Conservation (phyloP, 257 asterid genomes). For the Echium plantagineum region DNA sequence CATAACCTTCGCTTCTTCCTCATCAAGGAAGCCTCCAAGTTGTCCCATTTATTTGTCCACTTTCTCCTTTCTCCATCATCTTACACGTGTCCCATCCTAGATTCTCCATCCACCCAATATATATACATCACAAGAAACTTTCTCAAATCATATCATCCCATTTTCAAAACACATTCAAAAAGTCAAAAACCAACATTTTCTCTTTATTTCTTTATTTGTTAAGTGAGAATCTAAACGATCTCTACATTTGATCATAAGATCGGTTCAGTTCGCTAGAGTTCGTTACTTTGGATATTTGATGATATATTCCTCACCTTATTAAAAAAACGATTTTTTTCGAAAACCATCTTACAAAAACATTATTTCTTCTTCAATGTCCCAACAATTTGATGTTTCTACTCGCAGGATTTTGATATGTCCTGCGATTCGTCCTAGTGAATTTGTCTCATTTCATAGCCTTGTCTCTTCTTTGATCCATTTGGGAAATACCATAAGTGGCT, state of each 20-base stretch:
- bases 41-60: slow-evolving; percentile 12
- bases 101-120: not conserved
- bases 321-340: not conserved
- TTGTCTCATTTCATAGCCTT: slow-evolving; percentile 32
- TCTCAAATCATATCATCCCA: not conserved
- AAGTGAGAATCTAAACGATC: too few relatives aligned
- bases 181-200: not conserved
- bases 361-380: slow-evolving; percentile 34
- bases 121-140: slow-evolving; percentile 4
- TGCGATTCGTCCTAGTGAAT: slow-evolving; percentile 72
- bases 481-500: slow-evolving; percentile 28
- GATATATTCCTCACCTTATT: too few relatives aligned
- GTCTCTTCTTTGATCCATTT: slow-evolving; percentile 36
- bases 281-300: too few relatives aligned
- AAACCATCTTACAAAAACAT: slow-evolving; percentile 3
- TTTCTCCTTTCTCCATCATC: slow-evolving; percentile 2
- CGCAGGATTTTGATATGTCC: slow-evolving; percentile 87
- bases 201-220: not conserved
- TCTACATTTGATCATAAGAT: too few relatives aligned
- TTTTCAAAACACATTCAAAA: slow-evolving; percentile 1
- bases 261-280: too few relatives aligned
- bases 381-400: slow-evolving; percentile 23
- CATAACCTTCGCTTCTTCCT: slow-evolving; percentile 16
- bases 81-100: slow-evolving; percentile 23
- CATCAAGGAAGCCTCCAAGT: slow-evolving; percentile 17